Percentiles rank a stretch among this genome's conserved stretches.
Conservation (phyloP, 2,329 filamentous ascomycete genomes). For the Claviceps sp. region DNA sequence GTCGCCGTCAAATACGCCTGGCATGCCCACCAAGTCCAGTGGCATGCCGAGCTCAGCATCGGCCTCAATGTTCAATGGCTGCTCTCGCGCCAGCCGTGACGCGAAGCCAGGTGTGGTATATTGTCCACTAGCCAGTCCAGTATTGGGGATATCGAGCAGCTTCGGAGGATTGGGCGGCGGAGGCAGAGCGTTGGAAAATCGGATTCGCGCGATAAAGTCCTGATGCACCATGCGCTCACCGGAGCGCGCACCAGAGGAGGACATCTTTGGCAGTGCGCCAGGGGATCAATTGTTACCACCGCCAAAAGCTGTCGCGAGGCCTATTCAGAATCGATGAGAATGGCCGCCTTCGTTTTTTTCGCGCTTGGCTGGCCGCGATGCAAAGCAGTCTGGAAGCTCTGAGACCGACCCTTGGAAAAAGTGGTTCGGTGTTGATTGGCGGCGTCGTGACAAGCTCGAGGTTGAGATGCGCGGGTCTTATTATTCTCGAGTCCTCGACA, state of each 20-base stretch:
- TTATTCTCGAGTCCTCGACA: too few species aligned
- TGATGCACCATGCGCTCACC: conserved; percentile 61
- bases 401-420: too few species aligned
- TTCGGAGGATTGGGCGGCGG: conserved; percentile 91
- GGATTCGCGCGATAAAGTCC: conserved; percentile 91
- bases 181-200: conserved; percentile 91
- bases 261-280: conserved; percentile 13
- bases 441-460: too few species aligned
- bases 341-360: not conserved
- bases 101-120: conserved; percentile 88
- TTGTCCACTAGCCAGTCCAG: conserved; percentile 70
- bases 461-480: too few species aligned
- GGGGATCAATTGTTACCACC: not conserved
- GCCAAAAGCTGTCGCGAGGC: not conserved
- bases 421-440: too few species aligned
- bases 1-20: conserved; percentile 87
- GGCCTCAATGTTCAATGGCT: conserved; percentile 90
- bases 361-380: not conserved
- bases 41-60: conserved; percentile 98
- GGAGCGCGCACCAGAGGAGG: conserved; percentile 23
- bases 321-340: not conserved
- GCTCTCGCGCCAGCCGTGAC: conserved; percentile 75
- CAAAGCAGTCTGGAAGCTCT: not conserved
- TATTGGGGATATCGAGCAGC: conserved; percentile 91
- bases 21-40: conserved; percentile 86